These are phyloP conservation scores for Jamesozyma lodderae DNA, from an alignment of 805 yeast species.

Conservation along the genomic window DNA sequence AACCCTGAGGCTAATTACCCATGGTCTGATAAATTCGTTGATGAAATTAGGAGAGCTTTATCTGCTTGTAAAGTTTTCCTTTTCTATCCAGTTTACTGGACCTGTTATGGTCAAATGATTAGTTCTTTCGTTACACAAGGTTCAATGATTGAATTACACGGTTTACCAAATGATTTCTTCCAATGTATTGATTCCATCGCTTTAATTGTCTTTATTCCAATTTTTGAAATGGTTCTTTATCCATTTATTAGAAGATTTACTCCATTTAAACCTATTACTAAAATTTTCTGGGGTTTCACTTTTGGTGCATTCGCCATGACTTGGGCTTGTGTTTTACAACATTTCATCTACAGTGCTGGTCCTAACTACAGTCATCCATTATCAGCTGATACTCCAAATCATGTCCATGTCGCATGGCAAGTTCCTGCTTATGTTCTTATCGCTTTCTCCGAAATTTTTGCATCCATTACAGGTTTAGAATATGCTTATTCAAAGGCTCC, in stretches of 20 bases:
- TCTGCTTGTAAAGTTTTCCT: conserved; percentile 66
- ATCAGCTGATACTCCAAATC: conserved; percentile 28
- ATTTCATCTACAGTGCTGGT: conserved; percentile 56
- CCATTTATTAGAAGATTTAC: conserved; percentile 41
- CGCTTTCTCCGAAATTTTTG: conserved; percentile 70
- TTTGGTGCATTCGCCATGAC: conserved; percentile 58
- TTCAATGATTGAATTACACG: conserved; percentile 63
- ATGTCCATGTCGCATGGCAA: conserved; percentile 61
- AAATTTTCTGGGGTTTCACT: conserved; percentile 62
- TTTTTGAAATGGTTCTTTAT: conserved; percentile 52
- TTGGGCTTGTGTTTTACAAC: conserved; percentile 69
- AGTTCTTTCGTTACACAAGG: conserved; percentile 70
- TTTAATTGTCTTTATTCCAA: conserved; percentile 68
- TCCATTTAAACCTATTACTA: conserved; percentile 61
- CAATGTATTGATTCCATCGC: conserved; percentile 70
- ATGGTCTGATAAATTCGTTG: conserved; percentile 67
- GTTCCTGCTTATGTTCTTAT: conserved; percentile 57
- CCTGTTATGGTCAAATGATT: conserved; percentile 63
- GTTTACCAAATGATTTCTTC: conserved; percentile 73
- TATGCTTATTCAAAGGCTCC: conserved; percentile 83
- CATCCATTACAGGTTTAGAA: conserved; percentile 74
- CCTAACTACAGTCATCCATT: conserved; percentile 64
- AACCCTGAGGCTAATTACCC: conserved; percentile 38
- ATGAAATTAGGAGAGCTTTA: conserved; percentile 57
- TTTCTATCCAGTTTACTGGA: conserved; percentile 68